Evolutionary conservation across 805 yeast species (phyloP), one percentile per base, ranked within the genome.

Genomic region (Saturnispora quitensis): DNA sequence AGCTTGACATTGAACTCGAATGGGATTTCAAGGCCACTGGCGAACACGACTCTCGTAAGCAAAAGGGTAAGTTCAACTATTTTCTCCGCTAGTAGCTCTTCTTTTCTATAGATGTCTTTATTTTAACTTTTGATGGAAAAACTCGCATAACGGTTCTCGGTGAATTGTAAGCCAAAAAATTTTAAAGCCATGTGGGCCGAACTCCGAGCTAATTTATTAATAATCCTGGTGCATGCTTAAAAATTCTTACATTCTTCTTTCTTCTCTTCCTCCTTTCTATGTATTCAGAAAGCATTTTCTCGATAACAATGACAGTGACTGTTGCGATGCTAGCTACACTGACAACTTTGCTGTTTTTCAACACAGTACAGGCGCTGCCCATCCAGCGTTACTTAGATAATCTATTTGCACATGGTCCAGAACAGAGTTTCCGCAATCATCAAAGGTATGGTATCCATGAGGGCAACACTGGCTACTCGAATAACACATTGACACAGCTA

Each of bases 1-100:
- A 93, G 62, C 72, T 91, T 61, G 97, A 91, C 64, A 80, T 93
- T 59, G 84, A 81, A 61, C 75, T 91, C 54, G 71, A 68, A 28
- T 87, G 82, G 82, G 70, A 71, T 36, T 71, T 75, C 57, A 64
- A 73, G 52, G 77, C 75, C 46, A 62, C 69, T 46, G 67, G 69
- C 24, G 55, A 53, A 15, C 52, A 48, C 13, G 71, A 67, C 48
- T 55, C 69, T 3, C 77, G 93, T 67, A 74, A 77, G 25, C 76
- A 73, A 61, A 63, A 65, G 53, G 89, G 88, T 55, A 77, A 79
- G 65, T 75, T 73, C 68, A 76, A 79, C 61, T 86, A 81, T 71
- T 76, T 84, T 65, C 79, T 88, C 82, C 84, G 90, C 67, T 86
- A 69, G 22, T 18, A 9, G 15, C 18, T n/a, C 18, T 18, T 27